Base-by-base conservation (phyloP, 2,329 filamentous ascomycete species). In the Fusarium subtropicale region DNA sequence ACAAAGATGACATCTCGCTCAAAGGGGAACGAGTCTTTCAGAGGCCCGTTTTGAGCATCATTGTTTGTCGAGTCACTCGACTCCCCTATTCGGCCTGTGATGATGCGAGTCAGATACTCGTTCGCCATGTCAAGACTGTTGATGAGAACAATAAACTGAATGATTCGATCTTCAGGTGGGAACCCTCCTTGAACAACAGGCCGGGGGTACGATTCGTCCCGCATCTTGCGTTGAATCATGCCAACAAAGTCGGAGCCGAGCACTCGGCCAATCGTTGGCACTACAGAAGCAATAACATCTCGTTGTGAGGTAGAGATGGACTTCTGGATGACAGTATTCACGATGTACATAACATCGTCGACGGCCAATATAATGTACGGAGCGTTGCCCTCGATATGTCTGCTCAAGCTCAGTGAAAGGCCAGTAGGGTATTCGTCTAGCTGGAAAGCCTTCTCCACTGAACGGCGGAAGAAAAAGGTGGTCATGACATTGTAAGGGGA, bases 261-360 rank as follows among this genome's bases (percentile, higher is more conserved):
- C 1, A 99, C 90, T 34, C 93, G 88, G 20, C 91, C 88, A 7
- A 98, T 84, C 0, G 90, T 91, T 3, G 94, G 91, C 28, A 97
- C 82, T 9, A 97, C 92, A 59, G 88, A 92, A 42, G 88, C 88
- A 24, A 97, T 87, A 5, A 97, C 90, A 20, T 90, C 86, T 71
- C 90, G 86, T 77, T 97, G 94, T 3, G 92, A 93, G 1, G 97
- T 98, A 1, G 92, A 91, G 24, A 98, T 84, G 0, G 93, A 92
- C 69, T 95, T 91, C 69, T 97, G 91, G 10, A 98, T 85, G 34
- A 98, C 92, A 52, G 95, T 91, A 77, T 97, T 97, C 77, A 97
- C 92, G 73, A 99, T 97, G 80, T 98, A 99, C 95, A 99, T 98
- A 76, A 98, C 94, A 81, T 97, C 96, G 82, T 99, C 96, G 11